Evolutionary conservation across 148 eudicot genomes (phyloP).

Genomic region (Spergularia marina): DNA sequence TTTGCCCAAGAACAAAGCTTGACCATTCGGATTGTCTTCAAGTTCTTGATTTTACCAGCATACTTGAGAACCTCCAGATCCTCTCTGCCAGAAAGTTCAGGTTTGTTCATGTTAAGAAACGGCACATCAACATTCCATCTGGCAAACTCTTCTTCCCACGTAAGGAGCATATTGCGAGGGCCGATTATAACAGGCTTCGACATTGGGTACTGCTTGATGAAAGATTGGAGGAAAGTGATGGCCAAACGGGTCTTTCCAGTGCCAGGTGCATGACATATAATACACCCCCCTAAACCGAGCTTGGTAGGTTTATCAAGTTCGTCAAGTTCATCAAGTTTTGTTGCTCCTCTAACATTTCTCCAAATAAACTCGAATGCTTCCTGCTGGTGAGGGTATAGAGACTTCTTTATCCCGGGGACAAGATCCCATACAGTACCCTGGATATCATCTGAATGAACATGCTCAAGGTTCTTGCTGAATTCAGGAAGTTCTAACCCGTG

Average conservation of each 20-base stretch:
- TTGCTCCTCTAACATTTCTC: conserved; percentile 68
- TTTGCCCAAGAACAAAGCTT: conserved; percentile 56
- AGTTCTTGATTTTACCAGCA: not conserved
- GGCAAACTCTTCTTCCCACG: conserved; percentile 81
- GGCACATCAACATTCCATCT: conserved; percentile 63
- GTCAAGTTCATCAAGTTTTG: conserved; percentile 41
- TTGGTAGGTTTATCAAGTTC: conserved; percentile 34
- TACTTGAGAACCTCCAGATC: not conserved
- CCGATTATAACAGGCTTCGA: conserved; percentile 58
- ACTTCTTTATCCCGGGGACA: conserved; percentile 43
- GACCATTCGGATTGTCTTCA: conserved; percentile 25
- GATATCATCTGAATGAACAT: conserved; percentile 1
- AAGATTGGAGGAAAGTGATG: conserved; percentile 59
- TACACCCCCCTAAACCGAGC: conserved; percentile 58
- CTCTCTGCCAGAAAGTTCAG: conserved; percentile 46
- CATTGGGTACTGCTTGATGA: conserved; percentile 38
- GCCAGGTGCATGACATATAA: conserved; percentile 89
- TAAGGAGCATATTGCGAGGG: conserved; percentile 60
- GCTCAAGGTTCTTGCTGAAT: not conserved
- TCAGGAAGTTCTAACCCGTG: conserved; percentile 26
- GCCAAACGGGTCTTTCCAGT: conserved; percentile 82
- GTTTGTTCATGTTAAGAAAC: conserved; percentile 50
- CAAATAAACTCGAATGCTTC: conserved; percentile 87
- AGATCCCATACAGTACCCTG: conserved; percentile 76
- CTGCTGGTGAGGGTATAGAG: conserved; percentile 59